Conservation (phyloP, 768 basidiomycete species). For the Hericium erinaceus region DNA sequence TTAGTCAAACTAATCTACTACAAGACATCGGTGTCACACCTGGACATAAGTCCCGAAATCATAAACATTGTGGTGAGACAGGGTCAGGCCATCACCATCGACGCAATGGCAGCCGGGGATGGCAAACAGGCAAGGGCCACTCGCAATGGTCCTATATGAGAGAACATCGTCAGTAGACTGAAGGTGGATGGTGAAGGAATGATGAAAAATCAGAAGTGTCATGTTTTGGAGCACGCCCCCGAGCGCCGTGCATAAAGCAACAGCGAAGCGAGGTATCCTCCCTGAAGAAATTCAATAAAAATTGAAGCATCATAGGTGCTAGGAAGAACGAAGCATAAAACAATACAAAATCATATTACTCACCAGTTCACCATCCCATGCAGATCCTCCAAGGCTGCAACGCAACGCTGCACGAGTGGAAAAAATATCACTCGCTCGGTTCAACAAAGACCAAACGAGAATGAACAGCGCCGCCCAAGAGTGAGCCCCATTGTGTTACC, state of each 20-base stretch:
- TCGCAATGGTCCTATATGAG: no score
- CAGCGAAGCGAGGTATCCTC: slow-evolving; percentile 48
- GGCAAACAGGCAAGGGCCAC: no score
- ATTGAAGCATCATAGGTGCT: slow-evolving; percentile 44
- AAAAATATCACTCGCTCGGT: slow-evolving; percentile 31
- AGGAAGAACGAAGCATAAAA: slow-evolving; percentile 6
- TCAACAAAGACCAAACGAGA: neutral
- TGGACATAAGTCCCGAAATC: no score
- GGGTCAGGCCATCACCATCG: no score
- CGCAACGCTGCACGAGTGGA: slow-evolving; percentile 27
- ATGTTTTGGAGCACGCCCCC: slow-evolving; percentile 66
- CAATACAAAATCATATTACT: neutral
- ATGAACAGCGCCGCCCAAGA: slow-evolving; percentile 52
- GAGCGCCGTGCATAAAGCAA: slow-evolving; percentile 11
- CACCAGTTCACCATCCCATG: slow-evolving; percentile 8
- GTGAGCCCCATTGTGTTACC: slow-evolving; percentile 91
- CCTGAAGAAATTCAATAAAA: slow-evolving; percentile 88
- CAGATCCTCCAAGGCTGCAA: slow-evolving; percentile 28
- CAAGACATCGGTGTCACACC: no score
- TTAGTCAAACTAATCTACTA: no score
- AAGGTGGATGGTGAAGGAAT: no score
- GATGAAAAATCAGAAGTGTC: slow-evolving; percentile 37
- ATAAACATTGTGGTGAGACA: no score
- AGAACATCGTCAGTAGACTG: no score
- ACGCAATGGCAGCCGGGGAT: no score